phyloP scores from a whole-genome alignment of 192 early-diverging fungal genomes.

The Coemansia sp. region DNA sequence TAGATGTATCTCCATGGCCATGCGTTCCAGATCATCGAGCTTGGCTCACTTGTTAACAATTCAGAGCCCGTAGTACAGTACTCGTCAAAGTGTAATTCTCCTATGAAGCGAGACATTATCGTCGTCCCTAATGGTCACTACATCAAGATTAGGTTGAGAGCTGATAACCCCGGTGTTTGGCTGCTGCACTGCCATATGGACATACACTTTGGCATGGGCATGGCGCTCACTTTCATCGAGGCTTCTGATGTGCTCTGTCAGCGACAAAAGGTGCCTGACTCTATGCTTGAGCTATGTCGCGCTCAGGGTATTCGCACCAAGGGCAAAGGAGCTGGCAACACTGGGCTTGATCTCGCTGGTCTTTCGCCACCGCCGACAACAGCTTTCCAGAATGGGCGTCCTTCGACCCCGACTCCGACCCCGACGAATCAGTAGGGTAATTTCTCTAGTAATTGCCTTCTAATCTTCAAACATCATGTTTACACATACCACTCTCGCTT shows the following conservation, averaged over 20 bases:
- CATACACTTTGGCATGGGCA: slow-evolving; percentile 63
- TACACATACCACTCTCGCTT: no score
- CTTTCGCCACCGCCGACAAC: slow-evolving; percentile 30
- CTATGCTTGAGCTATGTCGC: slow-evolving; percentile 61
- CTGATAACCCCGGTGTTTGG: slow-evolving; percentile 81
- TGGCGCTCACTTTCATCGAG: slow-evolving; percentile 69
- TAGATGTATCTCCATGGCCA: slow-evolving; percentile 80
- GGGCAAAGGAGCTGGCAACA: slow-evolving; percentile 77
- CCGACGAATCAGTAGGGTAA: no score
- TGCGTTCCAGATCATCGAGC: slow-evolving; percentile 71
- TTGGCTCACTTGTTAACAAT: slow-evolving; percentile 39
- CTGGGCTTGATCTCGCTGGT: slow-evolving; percentile 64
- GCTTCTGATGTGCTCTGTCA: slow-evolving; percentile 64
- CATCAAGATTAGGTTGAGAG: slow-evolving; percentile 68
- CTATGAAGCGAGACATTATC: slow-evolving; percentile 71
- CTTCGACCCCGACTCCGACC: no score
- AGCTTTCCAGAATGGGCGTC: neutral
- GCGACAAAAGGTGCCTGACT: slow-evolving; percentile 35
- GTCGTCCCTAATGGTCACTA: slow-evolving; percentile 61
- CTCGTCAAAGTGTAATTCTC: slow-evolving; percentile 1
- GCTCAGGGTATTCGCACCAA: slow-evolving; percentile 54
- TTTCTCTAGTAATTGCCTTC: no score
- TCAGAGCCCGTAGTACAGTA: neutral
- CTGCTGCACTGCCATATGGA: slow-evolving; percentile 79
- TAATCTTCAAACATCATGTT: no score